Evolutionary conservation across 768 basidiomycete species (phyloP).

Genomic region (Psilocybe azurescens): DNA sequence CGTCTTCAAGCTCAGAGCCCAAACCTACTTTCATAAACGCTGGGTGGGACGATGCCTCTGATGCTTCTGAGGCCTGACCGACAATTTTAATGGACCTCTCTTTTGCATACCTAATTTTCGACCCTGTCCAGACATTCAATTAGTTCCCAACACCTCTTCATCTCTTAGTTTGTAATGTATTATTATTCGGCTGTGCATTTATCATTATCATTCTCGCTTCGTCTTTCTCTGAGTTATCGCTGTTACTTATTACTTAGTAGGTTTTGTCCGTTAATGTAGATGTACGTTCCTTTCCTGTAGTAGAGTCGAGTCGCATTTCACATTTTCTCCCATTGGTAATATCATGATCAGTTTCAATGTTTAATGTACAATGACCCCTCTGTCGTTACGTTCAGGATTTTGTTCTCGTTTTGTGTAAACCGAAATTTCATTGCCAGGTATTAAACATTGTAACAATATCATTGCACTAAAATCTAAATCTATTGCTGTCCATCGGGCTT

Average conservation of each 20-base stretch:
- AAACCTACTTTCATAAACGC: constrained; percentile 59
- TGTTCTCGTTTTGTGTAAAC: constrained; percentile 1
- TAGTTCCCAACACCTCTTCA: no score
- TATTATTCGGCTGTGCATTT: constrained; percentile 15
- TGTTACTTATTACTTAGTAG: constrained; percentile 11
- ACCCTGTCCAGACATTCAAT: background rate
- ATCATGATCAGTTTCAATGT: background rate
- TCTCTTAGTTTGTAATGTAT: background rate
- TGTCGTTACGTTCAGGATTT: background rate
- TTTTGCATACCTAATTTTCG: background rate
- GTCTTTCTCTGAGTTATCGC: constrained; percentile 1
- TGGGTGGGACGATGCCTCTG: constrained; percentile 62
- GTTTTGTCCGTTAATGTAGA: constrained; percentile 14
- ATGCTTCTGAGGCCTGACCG: constrained; percentile 35
- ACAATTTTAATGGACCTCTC: background rate
- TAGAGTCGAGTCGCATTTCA: background rate
- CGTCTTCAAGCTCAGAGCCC: constrained; percentile 43
- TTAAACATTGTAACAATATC: constrained; percentile 1
- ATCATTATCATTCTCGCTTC: constrained; percentile 23
- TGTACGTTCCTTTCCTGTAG: background rate
- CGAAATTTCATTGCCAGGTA: background rate
- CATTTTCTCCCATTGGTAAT: background rate
- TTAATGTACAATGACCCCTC: constrained; percentile 10
- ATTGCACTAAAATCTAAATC: constrained; percentile 6
- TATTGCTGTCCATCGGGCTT: constrained; percentile 61